A percentile compares a stretch with the other conserved stretches of the same genome.
Conservation (phyloP, 495 filamentous ascomycete genomes). For the Hypoxylon trugodes region DNA sequence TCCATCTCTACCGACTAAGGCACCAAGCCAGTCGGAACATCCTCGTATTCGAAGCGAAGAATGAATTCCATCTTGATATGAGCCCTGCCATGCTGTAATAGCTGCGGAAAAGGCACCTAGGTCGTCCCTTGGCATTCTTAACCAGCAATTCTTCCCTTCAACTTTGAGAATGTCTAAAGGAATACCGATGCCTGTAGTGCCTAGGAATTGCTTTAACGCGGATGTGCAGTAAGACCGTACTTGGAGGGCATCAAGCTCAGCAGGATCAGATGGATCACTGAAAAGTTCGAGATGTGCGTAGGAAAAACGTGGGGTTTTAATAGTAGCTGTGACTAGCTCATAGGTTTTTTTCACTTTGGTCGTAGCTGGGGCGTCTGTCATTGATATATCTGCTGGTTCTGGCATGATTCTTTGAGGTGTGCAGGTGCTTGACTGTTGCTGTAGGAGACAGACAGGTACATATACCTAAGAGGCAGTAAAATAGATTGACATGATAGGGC, state of each 20-base stretch:
- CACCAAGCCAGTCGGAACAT: conserved; percentile 58
- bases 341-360: conserved; percentile 41
- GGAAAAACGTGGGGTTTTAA: conserved; percentile 47
- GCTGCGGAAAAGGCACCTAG: conserved; percentile 64
- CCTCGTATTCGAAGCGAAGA: conserved; percentile 48
- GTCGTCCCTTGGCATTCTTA: conserved; percentile 78
- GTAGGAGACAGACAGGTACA: background rate
- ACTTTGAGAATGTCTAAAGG: conserved; percentile 81
- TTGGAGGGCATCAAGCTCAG: conserved; percentile 74
- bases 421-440: background rate
- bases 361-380: conserved; percentile 1
- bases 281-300: conserved; percentile 54
- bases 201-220: conserved; percentile 82
- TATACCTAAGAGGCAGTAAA: too few relatives aligned
- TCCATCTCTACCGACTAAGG: conserved; percentile 50
- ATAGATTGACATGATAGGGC: too few relatives aligned
- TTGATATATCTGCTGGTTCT: conserved; percentile 26
- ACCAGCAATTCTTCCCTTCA: conserved; percentile 66
- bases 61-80: conserved; percentile 54
- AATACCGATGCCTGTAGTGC: conserved; percentile 77
- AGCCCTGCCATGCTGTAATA: conserved; percentile 71
- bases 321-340: conserved; percentile 47
- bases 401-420: conserved; percentile 24
- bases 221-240: conserved; percentile 74
- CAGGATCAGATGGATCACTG: conserved; percentile 12